Conservation (phyloP, 164 flowering plant genomes). For the Umbilicus rupestris region DNA sequence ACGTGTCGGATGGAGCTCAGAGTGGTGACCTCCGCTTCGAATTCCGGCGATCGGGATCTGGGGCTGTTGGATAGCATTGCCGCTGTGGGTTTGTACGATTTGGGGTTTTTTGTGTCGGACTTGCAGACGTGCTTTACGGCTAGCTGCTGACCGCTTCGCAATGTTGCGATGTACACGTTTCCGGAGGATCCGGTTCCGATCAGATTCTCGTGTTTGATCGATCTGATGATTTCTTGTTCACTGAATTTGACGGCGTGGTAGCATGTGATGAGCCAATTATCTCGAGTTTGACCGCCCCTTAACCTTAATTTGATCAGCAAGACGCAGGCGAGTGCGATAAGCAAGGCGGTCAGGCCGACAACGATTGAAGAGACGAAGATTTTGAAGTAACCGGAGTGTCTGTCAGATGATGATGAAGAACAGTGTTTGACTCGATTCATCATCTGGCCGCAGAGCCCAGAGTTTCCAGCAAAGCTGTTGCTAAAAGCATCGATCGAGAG, state of each 20-base stretch:
- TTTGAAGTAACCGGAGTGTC: background rate
- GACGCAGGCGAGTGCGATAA: background rate
- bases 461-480: slow-evolving; percentile 8
- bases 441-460: background rate
- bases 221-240: slow-evolving; percentile 5
- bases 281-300: background rate
- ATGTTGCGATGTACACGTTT: slow-evolving; percentile 1
- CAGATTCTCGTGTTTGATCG: slow-evolving; percentile 7
- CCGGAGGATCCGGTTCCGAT: slow-evolving; percentile 8
- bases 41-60: background rate
- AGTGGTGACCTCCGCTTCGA: slow-evolving; percentile 4
- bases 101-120: too few relatives aligned
- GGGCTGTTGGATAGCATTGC: background rate
- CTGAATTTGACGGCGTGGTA: slow-evolving; percentile 1
- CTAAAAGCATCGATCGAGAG: slow-evolving; percentile 3
- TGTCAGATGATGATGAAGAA: background rate
- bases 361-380: background rate
- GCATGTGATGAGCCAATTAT: background rate
- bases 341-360: background rate
- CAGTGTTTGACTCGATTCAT: background rate
- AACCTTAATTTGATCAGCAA: background rate
- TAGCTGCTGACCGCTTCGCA: background rate
- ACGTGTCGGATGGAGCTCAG: slow-evolving; percentile 3
- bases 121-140: slow-evolving; percentile 11
- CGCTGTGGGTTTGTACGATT: too few relatives aligned